Conservation (phyloP, 2,329 filamentous ascomycete species). For the Fusarium duplospermum region DNA sequence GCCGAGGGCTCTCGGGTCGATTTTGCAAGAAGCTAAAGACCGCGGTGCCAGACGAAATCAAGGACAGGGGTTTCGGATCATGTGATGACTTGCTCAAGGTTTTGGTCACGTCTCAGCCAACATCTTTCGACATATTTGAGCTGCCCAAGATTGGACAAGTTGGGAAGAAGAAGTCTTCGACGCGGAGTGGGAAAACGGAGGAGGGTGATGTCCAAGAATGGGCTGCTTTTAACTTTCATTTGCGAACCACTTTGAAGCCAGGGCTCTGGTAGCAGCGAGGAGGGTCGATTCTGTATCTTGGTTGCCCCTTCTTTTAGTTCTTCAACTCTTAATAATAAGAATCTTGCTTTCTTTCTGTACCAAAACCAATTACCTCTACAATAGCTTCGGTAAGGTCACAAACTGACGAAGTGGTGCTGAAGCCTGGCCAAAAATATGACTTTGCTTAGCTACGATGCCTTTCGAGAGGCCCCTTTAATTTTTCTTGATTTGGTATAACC, state of each 20-base stretch:
- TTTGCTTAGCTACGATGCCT: too few species aligned
- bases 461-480: too few species aligned
- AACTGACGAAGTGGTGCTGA: too few species aligned
- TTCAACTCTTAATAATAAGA: neutral
- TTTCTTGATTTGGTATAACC: too few species aligned
- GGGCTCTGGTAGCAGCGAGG: neutral
- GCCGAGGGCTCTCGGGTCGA: neutral
- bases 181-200: neutral
- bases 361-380: neutral
- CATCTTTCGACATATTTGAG: conserved; percentile 19
- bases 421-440: too few species aligned
- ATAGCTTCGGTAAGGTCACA: neutral
- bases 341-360: neutral
- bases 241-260: neutral
- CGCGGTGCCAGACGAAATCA: neutral
- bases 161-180: neutral
- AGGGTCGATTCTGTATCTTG: neutral
- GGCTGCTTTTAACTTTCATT: conserved; percentile 1
- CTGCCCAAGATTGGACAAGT: conserved; percentile 6
- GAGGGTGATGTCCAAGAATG: neutral
- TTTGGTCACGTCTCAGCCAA: conserved; percentile 24
- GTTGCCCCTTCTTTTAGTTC: neutral
- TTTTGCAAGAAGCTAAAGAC: conserved; percentile 16
- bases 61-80: neutral
- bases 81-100: conserved; percentile 26